phyloP scores from a whole-genome alignment of 768 basidiomycete genomes.

The Hericium alpestre region DNA sequence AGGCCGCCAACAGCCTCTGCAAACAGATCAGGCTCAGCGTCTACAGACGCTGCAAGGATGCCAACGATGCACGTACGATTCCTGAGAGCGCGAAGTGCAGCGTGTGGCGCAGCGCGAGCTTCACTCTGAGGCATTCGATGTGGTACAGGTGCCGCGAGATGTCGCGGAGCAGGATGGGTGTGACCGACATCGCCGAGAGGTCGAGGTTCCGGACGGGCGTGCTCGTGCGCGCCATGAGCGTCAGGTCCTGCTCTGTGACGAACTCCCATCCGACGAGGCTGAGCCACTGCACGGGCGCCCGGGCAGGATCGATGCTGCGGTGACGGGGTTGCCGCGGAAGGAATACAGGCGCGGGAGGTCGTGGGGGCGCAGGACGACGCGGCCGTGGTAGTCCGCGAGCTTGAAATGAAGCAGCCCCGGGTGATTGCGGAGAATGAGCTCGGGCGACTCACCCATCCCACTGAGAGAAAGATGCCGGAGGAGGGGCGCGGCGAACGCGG shows the following conservation, averaged over 20 bases:
- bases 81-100: constrained; percentile 54
- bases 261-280: constrained; percentile 47
- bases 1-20: constrained; percentile 47
- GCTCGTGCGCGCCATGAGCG: constrained; percentile 35
- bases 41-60: too few relatives aligned
- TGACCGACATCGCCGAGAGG: constrained; percentile 48
- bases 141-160: constrained; percentile 40
- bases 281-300: constrained; percentile 50
- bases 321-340: constrained; percentile 50
- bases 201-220: constrained; percentile 45
- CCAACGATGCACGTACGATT: constrained; percentile 38
- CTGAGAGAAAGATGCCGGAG: constrained; percentile 23
- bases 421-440: constrained; percentile 22
- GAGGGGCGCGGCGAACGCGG: constrained; percentile 18
- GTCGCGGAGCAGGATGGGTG: constrained; percentile 45
- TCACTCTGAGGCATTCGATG: constrained; percentile 41
- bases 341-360: constrained; percentile 39
- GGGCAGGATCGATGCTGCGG: constrained; percentile 51
- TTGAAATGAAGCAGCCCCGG: constrained; percentile 31
- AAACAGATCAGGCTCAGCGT: neutral
- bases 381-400: constrained; percentile 33
- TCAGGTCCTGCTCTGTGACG: constrained; percentile 42
- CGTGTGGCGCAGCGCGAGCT: constrained; percentile 54
- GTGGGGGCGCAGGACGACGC: constrained; percentile 29
- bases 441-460: constrained; percentile 25